Conservation (phyloP, 176 grass and related monocot species). For the Panicum miliaceum region DNA sequence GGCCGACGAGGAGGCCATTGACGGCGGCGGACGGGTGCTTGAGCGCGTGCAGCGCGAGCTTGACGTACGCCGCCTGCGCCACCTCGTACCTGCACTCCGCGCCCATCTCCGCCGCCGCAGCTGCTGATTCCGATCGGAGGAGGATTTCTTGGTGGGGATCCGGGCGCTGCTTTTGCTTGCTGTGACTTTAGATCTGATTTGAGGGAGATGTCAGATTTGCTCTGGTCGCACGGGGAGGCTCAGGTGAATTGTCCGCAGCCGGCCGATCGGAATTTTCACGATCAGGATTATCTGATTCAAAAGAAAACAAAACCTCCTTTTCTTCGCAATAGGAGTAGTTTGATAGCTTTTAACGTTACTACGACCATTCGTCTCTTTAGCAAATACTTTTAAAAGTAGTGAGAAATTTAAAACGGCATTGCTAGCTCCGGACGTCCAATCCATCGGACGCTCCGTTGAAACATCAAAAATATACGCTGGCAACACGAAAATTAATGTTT, state of each 20-base stretch:
- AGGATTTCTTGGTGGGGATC: neutral
- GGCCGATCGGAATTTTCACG: neutral
- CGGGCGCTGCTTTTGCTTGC: neutral
- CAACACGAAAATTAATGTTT: no score
- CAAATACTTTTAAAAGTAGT: no score
- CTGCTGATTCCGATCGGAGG: conserved; percentile 8
- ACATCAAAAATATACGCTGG: no score
- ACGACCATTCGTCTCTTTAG: no score
- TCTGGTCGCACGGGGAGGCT: neutral
- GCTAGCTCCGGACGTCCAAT: no score
- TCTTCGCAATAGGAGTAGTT: no score
- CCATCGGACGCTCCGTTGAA: no score
- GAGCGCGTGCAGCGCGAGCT: conserved; percentile 89
- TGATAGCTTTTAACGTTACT: no score
- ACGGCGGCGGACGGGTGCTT: conserved; percentile 78
- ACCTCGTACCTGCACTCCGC: conserved; percentile 81
- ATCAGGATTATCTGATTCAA: no score
- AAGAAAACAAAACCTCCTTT: no score
- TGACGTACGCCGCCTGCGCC: conserved; percentile 82
- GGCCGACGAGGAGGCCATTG: conserved; percentile 90
- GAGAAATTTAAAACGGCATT: no score
- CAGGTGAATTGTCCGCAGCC: neutral
- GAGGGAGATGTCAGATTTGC: neutral
- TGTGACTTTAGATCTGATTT: neutral
- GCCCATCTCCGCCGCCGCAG: conserved; percentile 55